These are phyloP conservation scores for Podospora conica DNA, from an alignment of 495 filamentous ascomycete genomes.

Conservation along the genomic window DNA sequence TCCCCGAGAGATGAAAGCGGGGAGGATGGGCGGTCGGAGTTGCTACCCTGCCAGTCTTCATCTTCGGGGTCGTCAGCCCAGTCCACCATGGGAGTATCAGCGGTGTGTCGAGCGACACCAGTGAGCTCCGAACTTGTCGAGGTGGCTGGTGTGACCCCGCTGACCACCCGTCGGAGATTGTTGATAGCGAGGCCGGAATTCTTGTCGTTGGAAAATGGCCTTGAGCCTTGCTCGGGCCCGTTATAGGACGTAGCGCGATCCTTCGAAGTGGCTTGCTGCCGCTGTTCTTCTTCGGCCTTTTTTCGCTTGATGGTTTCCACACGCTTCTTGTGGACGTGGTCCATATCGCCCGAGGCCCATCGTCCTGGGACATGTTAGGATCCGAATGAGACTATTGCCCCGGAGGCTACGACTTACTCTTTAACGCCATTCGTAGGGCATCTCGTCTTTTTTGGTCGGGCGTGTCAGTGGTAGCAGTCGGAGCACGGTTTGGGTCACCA, in stretches of 20 bases:
- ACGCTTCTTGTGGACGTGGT: constrained; percentile 12
- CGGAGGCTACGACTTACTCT: constrained; percentile 10
- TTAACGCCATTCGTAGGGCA: constrained; percentile 12
- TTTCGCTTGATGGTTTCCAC: constrained; percentile 7
- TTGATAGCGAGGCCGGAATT: neutral
- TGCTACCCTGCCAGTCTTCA: neutral
- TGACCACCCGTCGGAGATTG: neutral
- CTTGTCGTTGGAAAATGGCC: constrained; percentile 1
- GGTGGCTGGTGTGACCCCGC: neutral
- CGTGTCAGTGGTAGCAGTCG: neutral
- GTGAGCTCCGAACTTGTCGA: neutral
- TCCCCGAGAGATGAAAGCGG: neutral
- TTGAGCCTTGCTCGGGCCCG: neutral
- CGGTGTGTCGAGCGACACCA: neutral
- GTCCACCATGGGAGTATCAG: neutral
- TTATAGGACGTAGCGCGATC: neutral
- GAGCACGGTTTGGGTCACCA: neutral
- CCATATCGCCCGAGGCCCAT: constrained; percentile 24
- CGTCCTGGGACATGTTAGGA: constrained; percentile 8
- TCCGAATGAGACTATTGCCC: neutral
- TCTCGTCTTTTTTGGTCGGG: constrained; percentile 16
- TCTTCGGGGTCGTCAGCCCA: neutral
- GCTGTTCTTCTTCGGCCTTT: neutral
- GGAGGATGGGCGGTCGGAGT: neutral
- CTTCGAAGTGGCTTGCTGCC: neutral